phyloP scores from a whole-genome alignment of 164 flowering plant genomes.

The Macadamia integrifolia region DNA sequence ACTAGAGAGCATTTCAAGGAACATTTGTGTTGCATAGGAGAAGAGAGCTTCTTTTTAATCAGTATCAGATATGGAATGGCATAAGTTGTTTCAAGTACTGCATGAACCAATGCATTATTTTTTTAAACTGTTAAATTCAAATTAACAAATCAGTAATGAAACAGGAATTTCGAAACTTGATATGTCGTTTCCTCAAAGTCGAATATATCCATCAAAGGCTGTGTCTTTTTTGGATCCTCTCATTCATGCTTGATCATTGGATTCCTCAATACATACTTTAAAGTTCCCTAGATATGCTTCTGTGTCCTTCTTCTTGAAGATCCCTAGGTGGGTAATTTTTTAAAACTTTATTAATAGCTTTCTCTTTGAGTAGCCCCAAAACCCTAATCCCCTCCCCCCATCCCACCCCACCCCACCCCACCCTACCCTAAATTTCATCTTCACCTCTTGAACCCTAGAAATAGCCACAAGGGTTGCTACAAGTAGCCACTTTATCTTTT shows the following conservation, averaged over 20 bases:
- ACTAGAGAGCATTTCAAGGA: too few species aligned
- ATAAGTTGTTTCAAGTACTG: too few species aligned
- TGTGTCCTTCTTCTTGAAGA: slow-evolving; percentile 13
- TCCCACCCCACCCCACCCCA: too few species aligned
- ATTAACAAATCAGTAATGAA: neutral
- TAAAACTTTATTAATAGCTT: neutral
- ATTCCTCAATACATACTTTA: slow-evolving; percentile 27
- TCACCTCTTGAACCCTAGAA: neutral
- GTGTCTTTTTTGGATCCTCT: slow-evolving; percentile 27
- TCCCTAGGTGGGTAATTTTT: slow-evolving; percentile 21
- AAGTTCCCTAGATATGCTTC: slow-evolving; percentile 15
- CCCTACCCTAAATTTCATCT: too few species aligned
- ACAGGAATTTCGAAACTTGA: slow-evolving; percentile 3
- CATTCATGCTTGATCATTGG: slow-evolving; percentile 25
- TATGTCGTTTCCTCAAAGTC: slow-evolving; percentile 16
- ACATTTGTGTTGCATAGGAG: too few species aligned
- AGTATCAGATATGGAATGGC: too few species aligned
- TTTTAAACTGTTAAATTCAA: neutral
- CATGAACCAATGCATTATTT: slow-evolving; percentile 1
- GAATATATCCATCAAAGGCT: slow-evolving; percentile 27
- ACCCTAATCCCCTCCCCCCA: neutral
- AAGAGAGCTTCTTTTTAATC: too few species aligned
- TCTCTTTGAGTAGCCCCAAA: neutral
- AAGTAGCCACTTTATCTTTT: slow-evolving; percentile 7
- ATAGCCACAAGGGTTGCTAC: neutral